phyloP scores from a whole-genome alignment of 1,284 basidiomycete genomes.

The Leccinum angustisporum region DNA sequence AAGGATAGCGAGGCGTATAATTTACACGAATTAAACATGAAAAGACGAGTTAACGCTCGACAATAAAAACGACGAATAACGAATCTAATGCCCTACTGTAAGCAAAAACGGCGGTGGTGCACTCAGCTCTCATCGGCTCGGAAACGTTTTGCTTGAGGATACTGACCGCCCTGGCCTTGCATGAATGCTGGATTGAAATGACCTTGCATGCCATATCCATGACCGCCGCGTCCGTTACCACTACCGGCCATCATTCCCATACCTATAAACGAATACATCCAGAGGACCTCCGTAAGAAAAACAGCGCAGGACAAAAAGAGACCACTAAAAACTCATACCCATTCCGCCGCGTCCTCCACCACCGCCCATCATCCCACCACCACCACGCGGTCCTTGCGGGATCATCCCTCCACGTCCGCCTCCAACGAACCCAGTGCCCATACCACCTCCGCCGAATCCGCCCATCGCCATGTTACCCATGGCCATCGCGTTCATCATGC shows the following conservation, averaged over 20 bases:
- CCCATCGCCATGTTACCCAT: slow-evolving; percentile 51
- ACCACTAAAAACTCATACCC: slow-evolving; percentile 66
- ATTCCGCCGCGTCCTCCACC: slow-evolving; percentile 51
- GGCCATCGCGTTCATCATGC: slow-evolving; percentile 37
- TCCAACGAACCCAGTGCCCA: slow-evolving; percentile 40
- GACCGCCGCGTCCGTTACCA: slow-evolving; percentile 37
- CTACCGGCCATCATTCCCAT: slow-evolving; percentile 52
- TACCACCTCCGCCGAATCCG: slow-evolving; percentile 43
- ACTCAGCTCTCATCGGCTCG: slow-evolving; percentile 45
- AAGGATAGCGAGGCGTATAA: background rate
- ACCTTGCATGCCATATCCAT: slow-evolving; percentile 52
- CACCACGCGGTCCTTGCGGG: slow-evolving; percentile 55
- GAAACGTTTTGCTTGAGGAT: slow-evolving; percentile 50
- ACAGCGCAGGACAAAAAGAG: slow-evolving; percentile 36
- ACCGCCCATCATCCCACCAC: slow-evolving; percentile 46
- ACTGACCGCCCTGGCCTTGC: slow-evolving; percentile 45
- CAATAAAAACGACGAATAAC: background rate
- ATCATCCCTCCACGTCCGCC: slow-evolving; percentile 57
- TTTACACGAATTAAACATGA: slow-evolving; percentile 25
- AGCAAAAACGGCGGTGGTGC: background rate
- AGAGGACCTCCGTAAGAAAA: slow-evolving; percentile 42
- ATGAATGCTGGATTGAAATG: slow-evolving; percentile 76
- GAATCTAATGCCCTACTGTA: slow-evolving; percentile 7
- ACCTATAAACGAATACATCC: slow-evolving; percentile 39
- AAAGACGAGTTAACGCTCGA: slow-evolving; percentile 2